phyloP scores from a whole-genome alignment of 2,329 filamentous ascomycete genomes.

The Trichoderma brevicompactum region DNA sequence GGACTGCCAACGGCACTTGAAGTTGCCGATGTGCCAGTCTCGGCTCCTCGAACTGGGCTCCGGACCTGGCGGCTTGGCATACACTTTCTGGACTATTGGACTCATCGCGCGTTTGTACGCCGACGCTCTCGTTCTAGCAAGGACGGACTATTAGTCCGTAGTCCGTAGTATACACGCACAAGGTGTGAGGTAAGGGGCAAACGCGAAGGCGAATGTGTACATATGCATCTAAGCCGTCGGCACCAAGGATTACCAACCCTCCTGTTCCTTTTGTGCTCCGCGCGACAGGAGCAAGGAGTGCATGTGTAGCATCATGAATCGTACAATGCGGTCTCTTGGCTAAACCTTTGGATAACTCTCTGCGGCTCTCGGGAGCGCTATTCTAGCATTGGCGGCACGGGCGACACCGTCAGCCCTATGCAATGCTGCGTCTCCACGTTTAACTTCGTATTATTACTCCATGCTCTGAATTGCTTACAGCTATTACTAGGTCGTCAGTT shows the following conservation, averaged over 20 bases:
- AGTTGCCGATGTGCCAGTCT: neutral
- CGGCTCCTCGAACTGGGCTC: neutral
- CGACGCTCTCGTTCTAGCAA: neutral
- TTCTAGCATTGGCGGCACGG: neutral
- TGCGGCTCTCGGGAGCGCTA: conserved; percentile 3
- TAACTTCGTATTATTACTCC: neutral
- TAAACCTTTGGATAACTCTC: neutral
- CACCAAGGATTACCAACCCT: neutral
- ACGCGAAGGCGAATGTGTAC: neutral
- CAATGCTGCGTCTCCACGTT: conserved; percentile 22
- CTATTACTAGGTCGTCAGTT: neutral
- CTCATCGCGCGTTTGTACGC: neutral
- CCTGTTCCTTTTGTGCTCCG: neutral
- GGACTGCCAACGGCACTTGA: neutral
- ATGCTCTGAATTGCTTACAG: neutral
- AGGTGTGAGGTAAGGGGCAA: neutral
- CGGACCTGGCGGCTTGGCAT: neutral
- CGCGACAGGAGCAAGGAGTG: neutral
- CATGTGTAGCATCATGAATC: neutral
- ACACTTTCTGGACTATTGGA: neutral
- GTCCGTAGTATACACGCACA: neutral
- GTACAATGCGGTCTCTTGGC: too few relatives aligned
- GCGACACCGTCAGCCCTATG: conserved; percentile 23
- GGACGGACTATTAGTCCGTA: neutral
- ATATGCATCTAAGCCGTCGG: neutral